Conservation (phyloP, 2,329 filamentous ascomycete genomes). For the Colletotrichum sp. region DNA sequence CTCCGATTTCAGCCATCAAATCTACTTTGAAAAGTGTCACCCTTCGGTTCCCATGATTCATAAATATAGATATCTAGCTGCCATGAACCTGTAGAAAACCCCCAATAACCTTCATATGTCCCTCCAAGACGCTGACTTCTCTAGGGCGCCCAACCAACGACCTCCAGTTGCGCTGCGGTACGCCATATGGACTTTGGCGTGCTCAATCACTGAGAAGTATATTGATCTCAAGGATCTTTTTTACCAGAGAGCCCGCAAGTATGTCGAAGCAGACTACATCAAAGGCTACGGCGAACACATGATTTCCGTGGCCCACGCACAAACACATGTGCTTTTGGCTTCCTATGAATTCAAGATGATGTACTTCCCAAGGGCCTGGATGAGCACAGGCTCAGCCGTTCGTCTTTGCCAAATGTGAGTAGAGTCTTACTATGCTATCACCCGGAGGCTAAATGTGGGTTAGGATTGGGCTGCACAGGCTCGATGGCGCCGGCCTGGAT, state of each 20-base stretch:
- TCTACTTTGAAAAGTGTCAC: slow-evolving; percentile 92
- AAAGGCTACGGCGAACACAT: slow-evolving; percentile 90
- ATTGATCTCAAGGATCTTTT: slow-evolving; percentile 82
- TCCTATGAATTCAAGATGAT: slow-evolving; percentile 97
- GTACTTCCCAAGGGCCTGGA: slow-evolving; percentile 96
- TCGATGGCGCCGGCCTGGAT: slow-evolving; percentile 83
- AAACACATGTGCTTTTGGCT: slow-evolving; percentile 80
- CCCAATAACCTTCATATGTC: background rate
- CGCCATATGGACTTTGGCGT: slow-evolving; percentile 95
- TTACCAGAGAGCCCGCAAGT: slow-evolving; percentile 88
- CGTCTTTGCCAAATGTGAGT: slow-evolving; percentile 82
- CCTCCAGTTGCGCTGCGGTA: slow-evolving; percentile 90
- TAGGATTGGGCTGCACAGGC: slow-evolving; percentile 89
- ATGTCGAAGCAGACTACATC: slow-evolving; percentile 87
- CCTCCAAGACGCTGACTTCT: background rate
- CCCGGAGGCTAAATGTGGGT: background rate
- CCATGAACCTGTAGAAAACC: slow-evolving; percentile 76
- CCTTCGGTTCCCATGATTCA: slow-evolving; percentile 89
- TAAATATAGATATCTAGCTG: slow-evolving; percentile 82
- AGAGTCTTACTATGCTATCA: background rate
- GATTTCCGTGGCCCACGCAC: slow-evolving; percentile 84
- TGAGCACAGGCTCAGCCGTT: slow-evolving; percentile 84
- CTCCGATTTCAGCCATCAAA: slow-evolving; percentile 64
- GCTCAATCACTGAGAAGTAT: slow-evolving; percentile 83
- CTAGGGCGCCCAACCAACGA: slow-evolving; percentile 77